Conservation (phyloP, 495 filamentous ascomycete genomes). For the Clavariopsis aquatica region DNA sequence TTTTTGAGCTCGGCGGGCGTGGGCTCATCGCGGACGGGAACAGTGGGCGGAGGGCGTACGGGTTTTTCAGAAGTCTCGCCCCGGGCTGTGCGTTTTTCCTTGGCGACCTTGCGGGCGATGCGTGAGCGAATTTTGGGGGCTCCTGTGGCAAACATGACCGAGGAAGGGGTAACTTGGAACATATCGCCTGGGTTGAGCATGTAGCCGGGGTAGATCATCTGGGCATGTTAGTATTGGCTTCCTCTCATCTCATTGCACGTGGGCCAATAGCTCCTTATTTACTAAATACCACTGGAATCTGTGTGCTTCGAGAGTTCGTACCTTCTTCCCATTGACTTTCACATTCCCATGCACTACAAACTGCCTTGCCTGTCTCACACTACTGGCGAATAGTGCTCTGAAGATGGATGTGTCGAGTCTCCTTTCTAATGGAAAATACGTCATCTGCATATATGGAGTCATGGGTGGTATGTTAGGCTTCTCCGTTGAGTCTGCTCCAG, state of each 20-base stretch:
- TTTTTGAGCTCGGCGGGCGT: conserved; percentile 30
- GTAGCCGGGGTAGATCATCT: conserved; percentile 94
- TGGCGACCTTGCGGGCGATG: conserved; percentile 31
- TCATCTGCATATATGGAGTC: conserved; percentile 90
- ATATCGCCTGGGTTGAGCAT: conserved; percentile 96
- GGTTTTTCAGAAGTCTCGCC: conserved; percentile 30
- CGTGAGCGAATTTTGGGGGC: conserved; percentile 60
- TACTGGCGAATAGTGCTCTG: conserved; percentile 89
- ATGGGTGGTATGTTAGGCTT: conserved; percentile 34
- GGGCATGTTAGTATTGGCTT: conserved; percentile 5
- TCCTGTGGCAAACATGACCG: conserved; percentile 85
- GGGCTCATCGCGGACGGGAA: conserved; percentile 42
- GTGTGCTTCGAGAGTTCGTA: conserved; percentile 41
- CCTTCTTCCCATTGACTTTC: conserved; percentile 94
- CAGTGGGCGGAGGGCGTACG: conserved; percentile 48
- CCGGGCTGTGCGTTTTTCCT: conserved; percentile 9
- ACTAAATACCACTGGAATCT: no score
- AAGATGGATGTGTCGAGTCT: conserved; percentile 90
- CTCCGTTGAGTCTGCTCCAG: conserved; percentile 53
- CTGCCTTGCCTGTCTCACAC: conserved; percentile 89
- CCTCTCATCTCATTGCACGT: not conserved
- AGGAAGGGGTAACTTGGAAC: conserved; percentile 89
- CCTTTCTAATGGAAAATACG: conserved; percentile 85
- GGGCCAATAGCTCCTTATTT: no score
- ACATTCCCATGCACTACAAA: conserved; percentile 91